Conservation (phyloP, 805 yeast genomes). For the Lipomyces lipofer region DNA sequence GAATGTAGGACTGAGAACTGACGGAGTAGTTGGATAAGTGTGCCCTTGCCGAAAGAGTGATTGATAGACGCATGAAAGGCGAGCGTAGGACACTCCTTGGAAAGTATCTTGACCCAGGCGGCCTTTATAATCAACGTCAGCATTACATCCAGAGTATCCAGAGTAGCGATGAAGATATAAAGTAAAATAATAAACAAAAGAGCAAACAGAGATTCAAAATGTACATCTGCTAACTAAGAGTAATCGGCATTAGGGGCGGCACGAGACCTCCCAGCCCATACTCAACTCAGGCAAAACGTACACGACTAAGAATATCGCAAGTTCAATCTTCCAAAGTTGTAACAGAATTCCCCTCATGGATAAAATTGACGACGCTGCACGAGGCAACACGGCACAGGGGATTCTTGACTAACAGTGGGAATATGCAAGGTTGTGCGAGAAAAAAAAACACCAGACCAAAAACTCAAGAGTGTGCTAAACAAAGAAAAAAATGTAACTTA, state of each 20-base stretch:
- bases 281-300: constrained; percentile 84
- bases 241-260: constrained; percentile 38
- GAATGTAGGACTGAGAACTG: constrained; percentile 88
- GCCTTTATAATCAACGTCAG: constrained; percentile 56
- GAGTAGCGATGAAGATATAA: constrained; percentile 34
- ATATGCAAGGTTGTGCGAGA: too few species aligned
- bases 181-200: constrained; percentile 14
- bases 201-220: constrained; percentile 38
- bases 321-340: constrained; percentile 92
- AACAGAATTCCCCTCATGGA: constrained; percentile 78
- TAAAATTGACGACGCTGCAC: constrained; percentile 17
- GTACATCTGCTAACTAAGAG: constrained; percentile 93
- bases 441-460: constrained; percentile 14
- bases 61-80: constrained; percentile 98
- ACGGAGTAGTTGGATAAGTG: constrained; percentile 86
- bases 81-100: constrained; percentile 87
- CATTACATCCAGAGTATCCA: background rate
- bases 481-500: constrained; percentile 54
- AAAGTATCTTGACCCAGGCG: constrained; percentile 96
- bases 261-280: constrained; percentile 39
- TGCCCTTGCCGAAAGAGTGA: constrained; percentile 97
- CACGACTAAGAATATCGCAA: constrained; percentile 44
- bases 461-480: constrained; percentile 4
- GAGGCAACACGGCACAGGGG: constrained; percentile 25
- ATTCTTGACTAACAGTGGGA: constrained; percentile 71